A percentile compares a stretch with the other conserved stretches of the same genome.
Conservation (phyloP, 768 basidiomycete genomes). For the Lyophyllum atratum region DNA sequence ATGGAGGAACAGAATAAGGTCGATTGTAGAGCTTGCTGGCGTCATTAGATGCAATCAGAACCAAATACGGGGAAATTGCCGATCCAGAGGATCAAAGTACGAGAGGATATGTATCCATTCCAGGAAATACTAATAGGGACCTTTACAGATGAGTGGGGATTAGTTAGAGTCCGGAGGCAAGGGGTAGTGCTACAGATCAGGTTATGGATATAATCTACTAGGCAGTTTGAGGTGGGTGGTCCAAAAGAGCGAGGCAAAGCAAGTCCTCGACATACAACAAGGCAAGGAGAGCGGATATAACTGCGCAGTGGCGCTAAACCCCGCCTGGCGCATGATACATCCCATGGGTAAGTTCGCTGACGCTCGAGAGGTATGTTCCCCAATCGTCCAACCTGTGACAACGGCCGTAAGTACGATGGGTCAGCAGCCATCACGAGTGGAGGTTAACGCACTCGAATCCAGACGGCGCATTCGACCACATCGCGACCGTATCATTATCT, state of each 20-base stretch:
- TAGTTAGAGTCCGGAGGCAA: neutral
- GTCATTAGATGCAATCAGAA: neutral
- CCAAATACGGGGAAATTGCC: neutral
- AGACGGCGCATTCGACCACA: constrained; percentile 72
- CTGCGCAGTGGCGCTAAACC: neutral
- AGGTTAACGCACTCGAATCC: constrained; percentile 58
- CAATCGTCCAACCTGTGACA: constrained; percentile 43
- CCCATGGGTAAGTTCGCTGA: constrained; percentile 39
- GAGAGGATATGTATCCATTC: no score
- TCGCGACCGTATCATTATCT: constrained; percentile 55
- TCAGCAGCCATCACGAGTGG: neutral
- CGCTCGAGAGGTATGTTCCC: constrained; percentile 43
- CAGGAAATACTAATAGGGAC: neutral
- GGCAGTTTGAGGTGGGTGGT: neutral
- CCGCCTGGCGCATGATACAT: constrained; percentile 6
- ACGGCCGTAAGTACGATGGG: neutral
- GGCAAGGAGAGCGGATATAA: neutral
- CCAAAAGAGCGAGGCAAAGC: neutral
- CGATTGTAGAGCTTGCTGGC: neutral
- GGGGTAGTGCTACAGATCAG: constrained; percentile 7
- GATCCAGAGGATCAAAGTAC: neutral
- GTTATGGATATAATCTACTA: neutral
- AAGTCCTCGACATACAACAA: neutral
- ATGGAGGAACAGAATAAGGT: neutral
- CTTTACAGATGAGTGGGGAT: neutral